These are phyloP conservation scores for Lenzites betulinus DNA, from an alignment of 768 basidiomycete species.

Conservation along the genomic window DNA sequence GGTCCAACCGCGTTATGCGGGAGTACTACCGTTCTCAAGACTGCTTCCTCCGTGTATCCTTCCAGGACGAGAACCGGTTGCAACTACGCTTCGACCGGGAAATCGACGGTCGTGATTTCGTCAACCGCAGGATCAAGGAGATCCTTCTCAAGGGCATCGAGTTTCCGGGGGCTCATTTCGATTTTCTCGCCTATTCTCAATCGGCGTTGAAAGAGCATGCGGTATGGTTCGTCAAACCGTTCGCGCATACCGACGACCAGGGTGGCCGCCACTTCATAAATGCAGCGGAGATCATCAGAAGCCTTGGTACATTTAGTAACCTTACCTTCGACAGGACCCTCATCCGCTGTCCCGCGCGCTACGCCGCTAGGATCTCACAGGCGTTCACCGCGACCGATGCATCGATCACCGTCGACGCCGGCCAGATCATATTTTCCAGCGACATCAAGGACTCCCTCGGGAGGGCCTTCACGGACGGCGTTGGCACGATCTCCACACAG, in stretches of 20 bases:
- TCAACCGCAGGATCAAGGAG: slow-evolving; percentile 48
- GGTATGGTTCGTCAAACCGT: slow-evolving; percentile 66
- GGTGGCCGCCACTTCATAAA: slow-evolving; percentile 2
- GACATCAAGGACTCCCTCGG: slow-evolving; percentile 45
- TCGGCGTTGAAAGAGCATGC: slow-evolving; percentile 64
- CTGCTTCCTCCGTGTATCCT: slow-evolving; percentile 63
- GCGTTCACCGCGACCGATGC: slow-evolving; percentile 77
- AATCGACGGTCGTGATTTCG: slow-evolving; percentile 52
- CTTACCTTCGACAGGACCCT: slow-evolving; percentile 47
- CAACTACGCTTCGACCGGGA: slow-evolving; percentile 59
- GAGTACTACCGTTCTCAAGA: slow-evolving; percentile 48
- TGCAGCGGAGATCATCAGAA: slow-evolving; percentile 53
- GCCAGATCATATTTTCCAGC: slow-evolving; percentile 42
- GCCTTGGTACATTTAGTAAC: slow-evolving; percentile 56
- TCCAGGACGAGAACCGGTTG: slow-evolving; percentile 58
- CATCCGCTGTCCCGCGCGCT: slow-evolving; percentile 65
- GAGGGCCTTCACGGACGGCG: slow-evolving; percentile 66
- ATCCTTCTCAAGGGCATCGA: slow-evolving; percentile 47
- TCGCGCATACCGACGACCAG: slow-evolving; percentile 35
- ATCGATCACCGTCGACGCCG: slow-evolving; percentile 44
- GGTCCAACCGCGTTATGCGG: slow-evolving; percentile 64
- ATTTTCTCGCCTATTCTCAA: slow-evolving; percentile 73
- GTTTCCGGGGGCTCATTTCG: slow-evolving; percentile 56
- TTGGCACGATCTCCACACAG: slow-evolving; percentile 61
- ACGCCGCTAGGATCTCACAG: slow-evolving; percentile 71